phyloP scores from a whole-genome alignment of 768 basidiomycete genomes.

The Boletus reticulatus region DNA sequence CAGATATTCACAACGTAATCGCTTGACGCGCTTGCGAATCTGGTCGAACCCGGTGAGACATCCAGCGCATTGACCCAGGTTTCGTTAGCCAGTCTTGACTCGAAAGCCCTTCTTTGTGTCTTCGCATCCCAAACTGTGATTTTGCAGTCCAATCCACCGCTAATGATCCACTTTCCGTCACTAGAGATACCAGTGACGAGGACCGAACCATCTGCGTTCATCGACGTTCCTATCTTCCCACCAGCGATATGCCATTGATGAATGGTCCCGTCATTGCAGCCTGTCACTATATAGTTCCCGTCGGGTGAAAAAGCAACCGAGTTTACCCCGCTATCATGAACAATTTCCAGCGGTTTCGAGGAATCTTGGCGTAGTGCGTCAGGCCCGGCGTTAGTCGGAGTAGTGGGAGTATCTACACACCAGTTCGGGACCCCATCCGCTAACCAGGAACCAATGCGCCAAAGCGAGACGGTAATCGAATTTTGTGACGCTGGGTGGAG shows the following conservation, averaged over 20 bases:
- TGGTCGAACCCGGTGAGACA: conserved; percentile 14
- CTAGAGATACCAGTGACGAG: conserved; percentile 12
- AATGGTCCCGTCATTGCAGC: conserved; percentile 10
- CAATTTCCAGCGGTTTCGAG: conserved; percentile 7
- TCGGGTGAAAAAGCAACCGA: conserved; percentile 16
- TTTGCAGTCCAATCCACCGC: conserved; percentile 8
- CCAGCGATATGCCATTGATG: conserved; percentile 12
- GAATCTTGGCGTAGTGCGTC: not conserved
- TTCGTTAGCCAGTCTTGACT: not conserved
- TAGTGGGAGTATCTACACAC: not conserved
- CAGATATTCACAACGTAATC: conserved; percentile 5
- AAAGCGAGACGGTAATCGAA: not conserved
- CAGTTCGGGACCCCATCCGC: not conserved
- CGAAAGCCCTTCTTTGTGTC: not conserved
- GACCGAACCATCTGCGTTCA: conserved; percentile 4
- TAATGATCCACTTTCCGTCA: conserved; percentile 16
- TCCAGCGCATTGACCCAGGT: conserved; percentile 10
- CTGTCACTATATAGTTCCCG: conserved; percentile 8
- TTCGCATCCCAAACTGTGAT: conserved; percentile 13
- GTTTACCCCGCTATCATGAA: conserved; percentile 1
- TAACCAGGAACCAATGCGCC: not conserved
- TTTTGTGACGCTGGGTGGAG: not conserved
- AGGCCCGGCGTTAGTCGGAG: not conserved
- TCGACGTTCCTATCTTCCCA: conserved; percentile 8
- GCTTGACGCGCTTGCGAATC: conserved; percentile 12